Base-by-base conservation (phyloP, 352 stramenopile genomes). In the Globisporangium cylindrosporum region DNA sequence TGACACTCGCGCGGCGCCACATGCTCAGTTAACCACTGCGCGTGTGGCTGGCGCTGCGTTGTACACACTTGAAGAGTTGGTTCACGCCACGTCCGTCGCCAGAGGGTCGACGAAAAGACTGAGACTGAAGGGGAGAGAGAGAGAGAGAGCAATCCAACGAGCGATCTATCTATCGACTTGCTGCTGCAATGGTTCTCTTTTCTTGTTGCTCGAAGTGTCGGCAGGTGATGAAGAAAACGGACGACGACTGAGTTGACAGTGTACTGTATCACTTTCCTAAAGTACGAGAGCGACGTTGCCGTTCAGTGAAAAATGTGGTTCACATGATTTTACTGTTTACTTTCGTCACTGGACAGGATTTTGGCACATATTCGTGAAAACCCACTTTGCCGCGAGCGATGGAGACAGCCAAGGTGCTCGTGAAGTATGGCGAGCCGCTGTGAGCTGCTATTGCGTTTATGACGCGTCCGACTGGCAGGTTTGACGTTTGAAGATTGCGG, bases 1-100 rank as follows among this genome's bases (percentile, higher is more conserved):
- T 15, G n/a, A 63, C 29, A 49, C 32, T 27, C 36, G 58, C 58
- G 34, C 58, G 36, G 22, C 4, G 58, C 58, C 58, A 63, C 58
- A 63, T 63, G 8, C 51, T 57, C 24, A 20, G 51, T 10, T n/a
- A 57, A 57, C 51, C 22, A 12, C 51, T 57, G 9, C 9, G 18
- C 49, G n/a, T 32, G 49, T 56, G 49, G n/a, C n/a, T 32, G n/a
- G n/a, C 8, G 49, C n/a, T n/a, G 51, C 51, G 34, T 34, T n/a
- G 51, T 20, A 57, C 8, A 24, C 51, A 57, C 51, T 57, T 56
- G 22, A 32, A 20, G 49, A 55, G 48, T 55, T 55, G 48, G 1
- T 55, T 55, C 48, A 55, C 46, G 32, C 20, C 48, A 55, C 36
- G 36, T 46, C 14, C 14, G 38, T 20, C 38, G 38, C 38, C 5